Percentiles rank a stretch among this genome's conserved stretches.
phyloP scores from a whole-genome alignment of 495 filamentous ascomycete genomes.

The Neurospora tetraspora region DNA sequence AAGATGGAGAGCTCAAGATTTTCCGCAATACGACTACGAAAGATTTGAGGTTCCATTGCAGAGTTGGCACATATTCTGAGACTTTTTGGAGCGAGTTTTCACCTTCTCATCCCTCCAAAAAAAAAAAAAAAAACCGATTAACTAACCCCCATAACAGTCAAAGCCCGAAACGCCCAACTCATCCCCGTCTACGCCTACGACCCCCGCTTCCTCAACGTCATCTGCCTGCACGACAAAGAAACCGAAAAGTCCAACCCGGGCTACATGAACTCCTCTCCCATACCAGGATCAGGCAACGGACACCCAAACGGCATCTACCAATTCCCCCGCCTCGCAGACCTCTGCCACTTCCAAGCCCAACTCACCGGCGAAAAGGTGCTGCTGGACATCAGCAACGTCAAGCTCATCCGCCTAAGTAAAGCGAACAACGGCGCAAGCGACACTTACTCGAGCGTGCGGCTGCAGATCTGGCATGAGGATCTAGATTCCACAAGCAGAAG shows the following conservation, averaged over 20 bases:
- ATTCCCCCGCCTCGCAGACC: slow-evolving; percentile 12
- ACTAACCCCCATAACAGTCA: slow-evolving; percentile 12
- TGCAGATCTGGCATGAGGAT: slow-evolving; percentile 28
- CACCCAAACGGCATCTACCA: slow-evolving; percentile 22
- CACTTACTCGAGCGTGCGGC: slow-evolving; percentile 19
- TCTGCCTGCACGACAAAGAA: slow-evolving; percentile 23
- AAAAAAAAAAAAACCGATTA: not conserved
- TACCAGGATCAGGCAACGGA: not conserved
- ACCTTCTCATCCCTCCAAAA: not conserved
- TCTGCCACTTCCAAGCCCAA: slow-evolving; percentile 26
- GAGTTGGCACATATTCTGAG: slow-evolving; percentile 20
- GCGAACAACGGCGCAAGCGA: slow-evolving; percentile 13
- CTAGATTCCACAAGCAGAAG: slow-evolving; percentile 1
- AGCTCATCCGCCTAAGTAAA: slow-evolving; percentile 14
- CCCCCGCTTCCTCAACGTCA: slow-evolving; percentile 18
- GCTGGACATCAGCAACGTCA: slow-evolving; percentile 23
- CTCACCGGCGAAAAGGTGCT: slow-evolving; percentile 25
- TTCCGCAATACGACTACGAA: slow-evolving; percentile 22
- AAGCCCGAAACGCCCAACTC: slow-evolving; percentile 23
- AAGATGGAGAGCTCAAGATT: slow-evolving; percentile 21
- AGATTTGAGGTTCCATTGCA: slow-evolving; percentile 24
- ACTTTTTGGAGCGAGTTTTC: slow-evolving; percentile 23
- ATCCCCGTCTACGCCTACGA: slow-evolving; percentile 29
- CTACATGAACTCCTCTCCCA: slow-evolving; percentile 10
- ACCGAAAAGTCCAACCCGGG: slow-evolving; percentile 11